These are phyloP conservation scores for Coleophoma cylindrospora DNA, from an alignment of 2,329 filamentous ascomycete species.

Conservation along the genomic window DNA sequence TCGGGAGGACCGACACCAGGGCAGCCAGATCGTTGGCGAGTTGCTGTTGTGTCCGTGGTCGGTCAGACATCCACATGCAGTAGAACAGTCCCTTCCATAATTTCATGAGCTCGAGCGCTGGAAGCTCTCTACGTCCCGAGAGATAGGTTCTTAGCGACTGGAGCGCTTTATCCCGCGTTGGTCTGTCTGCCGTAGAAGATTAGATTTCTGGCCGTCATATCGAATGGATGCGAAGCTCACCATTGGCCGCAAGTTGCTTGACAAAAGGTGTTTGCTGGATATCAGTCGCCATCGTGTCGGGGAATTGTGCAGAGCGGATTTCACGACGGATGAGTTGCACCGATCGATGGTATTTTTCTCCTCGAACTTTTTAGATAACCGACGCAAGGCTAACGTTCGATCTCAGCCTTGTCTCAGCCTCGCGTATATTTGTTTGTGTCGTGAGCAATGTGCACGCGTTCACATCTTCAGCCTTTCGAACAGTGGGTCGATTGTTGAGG, in stretches of 20 bases:
- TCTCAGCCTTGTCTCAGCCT: no score
- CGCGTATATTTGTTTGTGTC: no score
- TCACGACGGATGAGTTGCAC: no score
- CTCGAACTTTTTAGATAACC: no score
- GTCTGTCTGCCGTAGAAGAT: slow-evolving; percentile 54
- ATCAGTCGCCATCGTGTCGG: slow-evolving; percentile 4
- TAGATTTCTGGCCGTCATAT: not conserved
- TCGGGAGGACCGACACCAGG: slow-evolving; percentile 57
- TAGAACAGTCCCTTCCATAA: slow-evolving; percentile 96
- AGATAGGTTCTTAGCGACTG: slow-evolving; percentile 75
- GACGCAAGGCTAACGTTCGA: no score
- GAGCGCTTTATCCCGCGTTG: slow-evolving; percentile 72
- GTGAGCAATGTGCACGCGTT: no score
- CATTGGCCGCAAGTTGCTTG: slow-evolving; percentile 30
- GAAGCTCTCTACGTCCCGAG: slow-evolving; percentile 52
- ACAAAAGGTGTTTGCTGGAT: slow-evolving; percentile 28
- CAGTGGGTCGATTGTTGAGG: no score
- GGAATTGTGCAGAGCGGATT: no score
- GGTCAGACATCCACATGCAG: slow-evolving; percentile 90
- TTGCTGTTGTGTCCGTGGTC: slow-evolving; percentile 78
- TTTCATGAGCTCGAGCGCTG: slow-evolving; percentile 71
- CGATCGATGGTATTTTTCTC: no score
- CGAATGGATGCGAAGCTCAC: slow-evolving; percentile 11
- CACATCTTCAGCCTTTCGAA: no score
- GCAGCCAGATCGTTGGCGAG: slow-evolving; percentile 73